These are phyloP conservation scores for Dicorynia guianensis DNA, from an alignment of 306 rosid genomes.

Conservation along the genomic window DNA sequence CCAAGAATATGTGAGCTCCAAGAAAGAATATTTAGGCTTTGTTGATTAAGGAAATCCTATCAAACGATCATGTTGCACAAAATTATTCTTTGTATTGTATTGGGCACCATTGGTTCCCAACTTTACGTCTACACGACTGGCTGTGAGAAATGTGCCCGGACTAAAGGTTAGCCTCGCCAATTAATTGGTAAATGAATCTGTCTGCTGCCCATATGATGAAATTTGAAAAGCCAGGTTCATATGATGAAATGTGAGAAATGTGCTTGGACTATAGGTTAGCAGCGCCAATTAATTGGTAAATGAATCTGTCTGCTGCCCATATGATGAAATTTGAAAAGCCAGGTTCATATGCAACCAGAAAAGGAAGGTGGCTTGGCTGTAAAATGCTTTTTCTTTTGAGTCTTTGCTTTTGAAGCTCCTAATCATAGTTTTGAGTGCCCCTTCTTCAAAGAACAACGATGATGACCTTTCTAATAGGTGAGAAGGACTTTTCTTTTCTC, in stretches of 20 bases:
- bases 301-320: neutral
- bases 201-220: neutral
- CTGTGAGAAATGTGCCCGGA: neutral
- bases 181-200: neutral
- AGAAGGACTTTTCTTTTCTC: constrained; percentile 16
- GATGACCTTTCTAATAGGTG: constrained; percentile 26
- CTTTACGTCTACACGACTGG: neutral
- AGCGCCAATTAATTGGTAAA: neutral
- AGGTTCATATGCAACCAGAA: neutral
- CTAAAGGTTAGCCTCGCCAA: constrained; percentile 2
- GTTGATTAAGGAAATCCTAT: neutral
- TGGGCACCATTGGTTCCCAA: neutral
- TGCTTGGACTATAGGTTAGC: too few species aligned
- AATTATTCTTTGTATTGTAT: constrained; percentile 1
- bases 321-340: constrained; percentile 8
- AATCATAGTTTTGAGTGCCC: constrained; percentile 39
- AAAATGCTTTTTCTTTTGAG: constrained; percentile 35
- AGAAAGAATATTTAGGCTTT: constrained; percentile 12
- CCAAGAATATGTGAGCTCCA: constrained; percentile 19
- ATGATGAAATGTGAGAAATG: too few species aligned
- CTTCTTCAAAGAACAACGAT: constrained; percentile 36
- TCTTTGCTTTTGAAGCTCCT: constrained; percentile 14
- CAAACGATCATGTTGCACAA: neutral
- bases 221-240: neutral
- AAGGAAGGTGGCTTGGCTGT: constrained; percentile 27